Conservation (phyloP, 306 rosid genomes). For the Corylus americana region DNA sequence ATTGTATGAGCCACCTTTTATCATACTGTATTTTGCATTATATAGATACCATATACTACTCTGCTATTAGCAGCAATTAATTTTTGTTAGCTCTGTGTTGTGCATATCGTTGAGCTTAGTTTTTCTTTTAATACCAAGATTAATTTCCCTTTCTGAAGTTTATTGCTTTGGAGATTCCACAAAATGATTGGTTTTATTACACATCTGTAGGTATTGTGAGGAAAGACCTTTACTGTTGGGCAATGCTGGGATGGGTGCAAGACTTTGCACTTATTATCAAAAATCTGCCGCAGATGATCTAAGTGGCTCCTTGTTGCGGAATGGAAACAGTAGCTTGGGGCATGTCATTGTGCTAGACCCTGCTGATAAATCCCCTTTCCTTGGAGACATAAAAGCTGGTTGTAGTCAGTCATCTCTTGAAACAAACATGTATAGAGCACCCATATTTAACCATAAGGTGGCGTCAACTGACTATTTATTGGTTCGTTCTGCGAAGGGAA, state of each 20-base stretch:
- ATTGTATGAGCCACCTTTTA: not conserved
- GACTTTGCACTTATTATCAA: conserved; percentile 92
- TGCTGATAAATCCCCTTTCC: conserved; percentile 95
- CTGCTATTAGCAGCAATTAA: conserved; percentile 3
- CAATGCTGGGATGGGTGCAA: conserved; percentile 95
- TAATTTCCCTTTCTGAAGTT: conserved; percentile 1
- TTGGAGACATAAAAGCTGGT: conserved; percentile 88
- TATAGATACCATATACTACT: not conserved
- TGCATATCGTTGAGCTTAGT: not conserved
- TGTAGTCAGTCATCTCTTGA: conserved; percentile 83
- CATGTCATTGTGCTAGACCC: conserved; percentile 80
- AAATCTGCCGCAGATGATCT: conserved; percentile 85
- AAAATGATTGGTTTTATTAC: conserved; percentile 25
- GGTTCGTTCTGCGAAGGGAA: conserved; percentile 95
- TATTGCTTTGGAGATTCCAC: conserved; percentile 11
- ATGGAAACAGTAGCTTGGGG: conserved; percentile 63
- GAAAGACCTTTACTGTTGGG: conserved; percentile 95
- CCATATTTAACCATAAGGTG: conserved; percentile 87
- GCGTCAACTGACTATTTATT: conserved; percentile 80
- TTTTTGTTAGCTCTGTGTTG: not conserved
- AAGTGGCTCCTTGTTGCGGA: conserved; percentile 72
- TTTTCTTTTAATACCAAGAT: not conserved
- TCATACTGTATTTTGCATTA: not conserved
- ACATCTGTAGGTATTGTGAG: conserved; percentile 79
- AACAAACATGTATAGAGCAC: conserved; percentile 97